Conservation (phyloP, 768 basidiomycete genomes). For the Termitomyces bulborhizus region DNA sequence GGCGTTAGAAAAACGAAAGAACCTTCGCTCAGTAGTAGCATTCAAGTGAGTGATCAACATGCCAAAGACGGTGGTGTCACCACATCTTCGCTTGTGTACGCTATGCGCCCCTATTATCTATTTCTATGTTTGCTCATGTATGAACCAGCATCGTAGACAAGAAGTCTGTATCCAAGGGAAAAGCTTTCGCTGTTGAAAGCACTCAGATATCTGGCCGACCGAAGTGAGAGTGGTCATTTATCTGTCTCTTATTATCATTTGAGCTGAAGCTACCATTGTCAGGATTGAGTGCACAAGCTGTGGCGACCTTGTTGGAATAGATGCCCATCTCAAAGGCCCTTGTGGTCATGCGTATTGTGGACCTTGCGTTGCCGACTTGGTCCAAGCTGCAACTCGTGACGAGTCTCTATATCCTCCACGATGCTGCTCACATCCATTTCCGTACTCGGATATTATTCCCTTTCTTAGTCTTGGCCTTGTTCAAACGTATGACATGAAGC, state of each 20-base stretch:
- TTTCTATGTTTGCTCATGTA: not conserved
- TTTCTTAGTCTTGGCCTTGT: conserved; percentile 3
- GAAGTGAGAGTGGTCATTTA: not conserved
- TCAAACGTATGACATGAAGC: conserved; percentile 6
- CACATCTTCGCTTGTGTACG: not conserved
- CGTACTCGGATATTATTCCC: conserved; percentile 14
- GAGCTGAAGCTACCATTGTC: not conserved
- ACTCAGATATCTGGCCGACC: not conserved
- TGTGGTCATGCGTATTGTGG: conserved; percentile 33
- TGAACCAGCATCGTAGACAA: not conserved
- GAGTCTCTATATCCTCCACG: conserved; percentile 34
- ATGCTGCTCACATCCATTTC: conserved; percentile 28
- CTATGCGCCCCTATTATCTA: not conserved
- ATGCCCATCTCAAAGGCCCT: conserved; percentile 18
- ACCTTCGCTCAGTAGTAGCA: not conserved
- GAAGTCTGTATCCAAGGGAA: not conserved
- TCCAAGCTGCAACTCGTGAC: conserved; percentile 29
- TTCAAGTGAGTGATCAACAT: not conserved
- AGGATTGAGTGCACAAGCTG: conserved; percentile 14
- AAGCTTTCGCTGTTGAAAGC: not conserved
- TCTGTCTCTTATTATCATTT: not conserved
- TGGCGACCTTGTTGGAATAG: conserved; percentile 5
- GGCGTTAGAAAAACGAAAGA: not conserved
- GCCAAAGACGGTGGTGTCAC: not conserved
- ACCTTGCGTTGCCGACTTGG: conserved; percentile 25